Conservation (phyloP, 2,329 filamentous ascomycete genomes). For the Thelonectria blattea region DNA sequence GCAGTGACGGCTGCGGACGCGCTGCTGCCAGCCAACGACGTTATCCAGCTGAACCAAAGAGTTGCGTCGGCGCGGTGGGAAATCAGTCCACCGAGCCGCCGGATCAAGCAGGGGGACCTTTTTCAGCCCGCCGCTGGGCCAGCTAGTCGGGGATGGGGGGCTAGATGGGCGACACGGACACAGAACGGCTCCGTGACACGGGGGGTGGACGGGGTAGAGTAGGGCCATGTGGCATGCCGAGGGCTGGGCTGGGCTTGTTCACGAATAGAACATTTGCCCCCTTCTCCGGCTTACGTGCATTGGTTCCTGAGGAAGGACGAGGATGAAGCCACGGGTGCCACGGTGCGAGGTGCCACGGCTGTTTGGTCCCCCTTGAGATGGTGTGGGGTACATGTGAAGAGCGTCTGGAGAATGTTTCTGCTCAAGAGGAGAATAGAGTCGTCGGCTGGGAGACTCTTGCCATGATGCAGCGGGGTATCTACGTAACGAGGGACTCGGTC, state of each 20-base stretch:
- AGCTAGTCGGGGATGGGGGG: not conserved
- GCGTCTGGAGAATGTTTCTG: not conserved
- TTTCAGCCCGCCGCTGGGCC: not conserved
- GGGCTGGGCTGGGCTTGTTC: conserved; percentile 1
- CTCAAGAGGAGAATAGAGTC: not conserved
- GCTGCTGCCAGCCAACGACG: not conserved
- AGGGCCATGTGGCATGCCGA: conserved; percentile 20
- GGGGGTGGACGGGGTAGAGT: conserved; percentile 9
- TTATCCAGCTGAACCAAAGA: conserved; percentile 11
- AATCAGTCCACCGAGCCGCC: conserved; percentile 15
- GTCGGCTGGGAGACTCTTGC: not conserved
- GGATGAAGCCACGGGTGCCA: conserved; percentile 15
- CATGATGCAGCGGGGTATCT: conserved; percentile 5
- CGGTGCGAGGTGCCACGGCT: not conserved
- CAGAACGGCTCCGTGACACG: conserved; percentile 15
- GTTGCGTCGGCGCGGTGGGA: not conserved
- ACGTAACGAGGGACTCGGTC: not conserved
- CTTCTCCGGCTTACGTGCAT: conserved; percentile 12
- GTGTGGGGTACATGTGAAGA: conserved; percentile 16
- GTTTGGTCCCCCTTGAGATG: not conserved
- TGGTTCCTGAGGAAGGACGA: conserved; percentile 16
- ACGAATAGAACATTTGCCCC: not conserved
- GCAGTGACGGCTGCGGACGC: too few species aligned
- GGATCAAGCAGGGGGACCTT: conserved; percentile 2
- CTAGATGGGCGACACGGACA: not conserved